Evolutionary conservation across 1,284 basidiomycete species (phyloP), one percentile per base, ranked within the genome.

Genomic region (Moniliophthora roreri): DNA sequence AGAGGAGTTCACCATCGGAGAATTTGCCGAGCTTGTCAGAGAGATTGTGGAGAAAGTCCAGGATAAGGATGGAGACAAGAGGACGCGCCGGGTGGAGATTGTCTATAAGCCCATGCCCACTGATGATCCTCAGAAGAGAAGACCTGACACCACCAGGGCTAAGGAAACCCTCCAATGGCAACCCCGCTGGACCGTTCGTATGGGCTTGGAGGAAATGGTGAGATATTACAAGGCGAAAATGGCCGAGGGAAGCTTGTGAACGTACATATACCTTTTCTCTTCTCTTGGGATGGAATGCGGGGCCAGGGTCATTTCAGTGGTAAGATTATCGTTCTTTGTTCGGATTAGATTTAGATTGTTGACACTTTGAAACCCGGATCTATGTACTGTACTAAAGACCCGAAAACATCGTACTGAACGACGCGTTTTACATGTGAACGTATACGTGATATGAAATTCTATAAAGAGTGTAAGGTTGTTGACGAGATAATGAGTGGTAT

Each of bases 181-280:
- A 66, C 94, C 95, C n/a, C 80, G 85, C 63, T 98, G 94, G 92
- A 88, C 87, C 15, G 85, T 94, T 21, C 78, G 83, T 54, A 93
- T 92, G 81, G 93, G 94, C n/a, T 69, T 96, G 51, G 89, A 92
- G 71, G 94, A 96, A 76, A 96, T 95, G 88, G 90, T 93, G 36
- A 75, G 87, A 56, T 96, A 93, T 72, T 95, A 93, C 75, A 91
- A 91, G 71, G 84, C 87, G 21, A 91, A 88, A 74, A 87, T 93
- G 81, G 80, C 78, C 6, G 91, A 93, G 69, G 91, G 90, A 38
- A 87, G 84, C 64, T 76, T 93, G 48, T 91, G 67, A 59, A 18
- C 15, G 23, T 26, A 15, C 13, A 44, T 32, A 32, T 6, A 6
- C 7, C 28, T 32, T 6, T 32, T 32, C 28, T 32, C 11, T 32